phyloP scores from a whole-genome alignment of 1,139 yeast genomes.

The Protomyces inundatus region DNA sequence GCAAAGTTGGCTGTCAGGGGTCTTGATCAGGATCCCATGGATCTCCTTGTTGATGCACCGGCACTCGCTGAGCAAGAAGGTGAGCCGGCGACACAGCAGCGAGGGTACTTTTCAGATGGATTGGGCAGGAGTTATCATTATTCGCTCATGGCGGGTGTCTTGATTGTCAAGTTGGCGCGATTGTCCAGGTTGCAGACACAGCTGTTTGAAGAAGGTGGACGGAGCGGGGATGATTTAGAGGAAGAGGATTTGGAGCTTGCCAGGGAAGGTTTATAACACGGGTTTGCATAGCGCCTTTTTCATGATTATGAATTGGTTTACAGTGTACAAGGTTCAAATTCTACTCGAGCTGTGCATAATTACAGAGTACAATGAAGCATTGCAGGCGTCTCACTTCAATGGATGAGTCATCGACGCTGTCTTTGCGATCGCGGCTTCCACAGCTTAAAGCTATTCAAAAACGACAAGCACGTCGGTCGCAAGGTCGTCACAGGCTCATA shows the following conservation, averaged over 20 bases:
- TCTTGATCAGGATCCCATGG: neutral
- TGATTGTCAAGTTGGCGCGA: neutral
- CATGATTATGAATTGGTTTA: too few species aligned
- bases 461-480: neutral
- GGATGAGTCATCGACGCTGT: neutral
- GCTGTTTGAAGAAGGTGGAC: neutral
- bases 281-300: too few species aligned
- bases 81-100: neutral
- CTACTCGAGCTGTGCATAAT: too few species aligned
- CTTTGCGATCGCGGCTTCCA: neutral
- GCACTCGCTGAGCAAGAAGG: neutral
- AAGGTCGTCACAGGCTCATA: neutral
- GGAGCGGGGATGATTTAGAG: neutral
- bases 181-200: neutral
- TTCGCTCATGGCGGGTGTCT: constrained; percentile 13
- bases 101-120: neutral
- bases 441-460: neutral
- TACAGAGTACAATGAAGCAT: too few species aligned
- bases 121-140: constrained; percentile 18
- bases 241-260: neutral
- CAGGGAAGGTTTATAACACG: neutral
- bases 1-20: neutral
- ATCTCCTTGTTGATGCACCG: neutral
- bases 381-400: too few species aligned
- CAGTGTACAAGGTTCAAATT: too few species aligned